These are phyloP conservation scores for Nitzschia putrida DNA, from an alignment of 108 stramenopile species.

Conservation along the genomic window DNA sequence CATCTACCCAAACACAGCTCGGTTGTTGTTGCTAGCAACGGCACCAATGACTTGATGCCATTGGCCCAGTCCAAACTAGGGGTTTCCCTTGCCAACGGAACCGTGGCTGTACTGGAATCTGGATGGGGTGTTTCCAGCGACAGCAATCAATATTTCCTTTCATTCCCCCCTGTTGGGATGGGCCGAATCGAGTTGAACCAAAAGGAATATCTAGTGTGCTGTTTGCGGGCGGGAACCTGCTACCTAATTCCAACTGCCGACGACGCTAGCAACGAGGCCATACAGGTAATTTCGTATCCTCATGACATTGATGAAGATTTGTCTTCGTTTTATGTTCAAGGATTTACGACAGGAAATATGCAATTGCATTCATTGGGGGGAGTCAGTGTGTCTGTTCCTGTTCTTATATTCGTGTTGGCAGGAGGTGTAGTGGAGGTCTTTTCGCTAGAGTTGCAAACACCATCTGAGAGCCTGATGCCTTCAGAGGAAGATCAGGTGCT, in stretches of 20 bases:
- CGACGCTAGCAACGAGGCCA: conserved; percentile 3
- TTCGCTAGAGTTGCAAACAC: conserved; percentile 23
- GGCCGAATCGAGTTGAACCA: conserved; percentile 9
- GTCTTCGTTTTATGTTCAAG: conserved; percentile 48
- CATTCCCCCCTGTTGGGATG: conserved; percentile 42
- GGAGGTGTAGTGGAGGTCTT: conserved; percentile 66
- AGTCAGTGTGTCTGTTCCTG: background rate
- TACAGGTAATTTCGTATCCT: conserved; percentile 38
- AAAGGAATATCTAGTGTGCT: conserved; percentile 46
- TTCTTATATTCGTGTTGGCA: conserved; percentile 41
- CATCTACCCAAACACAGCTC: background rate
- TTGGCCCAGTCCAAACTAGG: conserved; percentile 4
- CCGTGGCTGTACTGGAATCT: conserved; percentile 14
- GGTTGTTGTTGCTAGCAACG: conserved; percentile 15
- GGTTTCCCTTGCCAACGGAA: conserved; percentile 26
- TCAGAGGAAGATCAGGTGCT: conserved; percentile 2
- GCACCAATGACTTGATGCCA: conserved; percentile 11
- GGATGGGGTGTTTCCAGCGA: conserved; percentile 29
- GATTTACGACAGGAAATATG: conserved; percentile 50
- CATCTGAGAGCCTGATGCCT: background rate
- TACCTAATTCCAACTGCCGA: conserved; percentile 48
- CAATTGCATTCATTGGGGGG: background rate
- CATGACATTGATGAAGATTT: conserved; percentile 49
- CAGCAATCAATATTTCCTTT: conserved; percentile 32
- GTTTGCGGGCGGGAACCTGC: conserved; percentile 65